phyloP scores from a whole-genome alignment of 2,329 filamentous ascomycete species.

The Arthrobotrys musiformis region DNA sequence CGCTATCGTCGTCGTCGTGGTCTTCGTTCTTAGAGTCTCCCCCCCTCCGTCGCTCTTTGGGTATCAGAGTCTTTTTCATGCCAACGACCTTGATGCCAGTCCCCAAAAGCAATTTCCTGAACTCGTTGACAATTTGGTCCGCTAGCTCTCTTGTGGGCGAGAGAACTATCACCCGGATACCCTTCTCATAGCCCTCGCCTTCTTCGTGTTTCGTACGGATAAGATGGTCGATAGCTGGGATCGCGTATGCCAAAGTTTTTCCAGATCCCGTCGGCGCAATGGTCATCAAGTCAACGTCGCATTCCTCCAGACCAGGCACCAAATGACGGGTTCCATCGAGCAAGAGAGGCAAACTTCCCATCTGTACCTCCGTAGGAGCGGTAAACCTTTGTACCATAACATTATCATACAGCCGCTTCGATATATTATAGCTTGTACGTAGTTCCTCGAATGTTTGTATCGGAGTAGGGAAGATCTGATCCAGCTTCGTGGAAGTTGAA shows the following conservation, averaged over 20 bases:
- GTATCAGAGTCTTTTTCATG: slow-evolving; percentile 81
- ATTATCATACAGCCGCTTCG: slow-evolving; percentile 78
- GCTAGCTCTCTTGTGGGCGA: slow-evolving; percentile 83
- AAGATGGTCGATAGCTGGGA: slow-evolving; percentile 77
- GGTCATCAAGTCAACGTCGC: slow-evolving; percentile 78
- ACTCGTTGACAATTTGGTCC: slow-evolving; percentile 84
- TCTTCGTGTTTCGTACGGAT: slow-evolving; percentile 69
- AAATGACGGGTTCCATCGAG: slow-evolving; percentile 69
- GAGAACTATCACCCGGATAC: slow-evolving; percentile 75
- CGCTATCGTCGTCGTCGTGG: slow-evolving; percentile 57
- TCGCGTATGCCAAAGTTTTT: slow-evolving; percentile 92
- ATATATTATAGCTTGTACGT: slow-evolving; percentile 75
- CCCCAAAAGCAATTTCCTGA: slow-evolving; percentile 79
- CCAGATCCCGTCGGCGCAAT: slow-evolving; percentile 95
- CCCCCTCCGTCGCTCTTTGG: slow-evolving; percentile 45
- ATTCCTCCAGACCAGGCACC: slow-evolving; percentile 60
- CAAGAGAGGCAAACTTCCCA: slow-evolving; percentile 83
- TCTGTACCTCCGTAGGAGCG: slow-evolving; percentile 91
- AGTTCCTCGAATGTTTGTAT: slow-evolving; percentile 81
- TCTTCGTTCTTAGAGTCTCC: slow-evolving; percentile 59
- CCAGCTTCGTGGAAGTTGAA: slow-evolving; percentile 65
- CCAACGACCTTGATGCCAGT: slow-evolving; percentile 82
- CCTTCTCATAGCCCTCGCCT: slow-evolving; percentile 64
- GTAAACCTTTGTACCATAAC: slow-evolving; percentile 84
- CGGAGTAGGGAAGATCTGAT: slow-evolving; percentile 79